These are phyloP conservation scores for Boletus pseudopeckii DNA, from an alignment of 768 basidiomycete genomes.

Conservation along the genomic window DNA sequence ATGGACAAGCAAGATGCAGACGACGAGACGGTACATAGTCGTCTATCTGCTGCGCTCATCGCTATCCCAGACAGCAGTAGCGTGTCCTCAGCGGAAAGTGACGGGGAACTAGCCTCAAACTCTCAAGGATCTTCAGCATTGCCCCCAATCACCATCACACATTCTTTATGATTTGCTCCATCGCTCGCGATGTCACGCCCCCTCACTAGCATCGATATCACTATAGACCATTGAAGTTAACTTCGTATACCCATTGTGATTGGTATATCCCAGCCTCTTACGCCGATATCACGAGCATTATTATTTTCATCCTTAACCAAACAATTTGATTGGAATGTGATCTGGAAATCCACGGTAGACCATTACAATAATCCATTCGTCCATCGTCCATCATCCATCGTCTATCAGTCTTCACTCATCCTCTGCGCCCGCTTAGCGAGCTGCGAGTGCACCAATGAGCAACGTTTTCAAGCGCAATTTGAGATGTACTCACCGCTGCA, in stretches of 20 bases:
- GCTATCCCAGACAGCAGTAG: slow-evolving; percentile 16
- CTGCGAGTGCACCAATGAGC: slow-evolving; percentile 35
- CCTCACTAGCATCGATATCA: slow-evolving; percentile 10
- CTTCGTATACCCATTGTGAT: slow-evolving; percentile 26
- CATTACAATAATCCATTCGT: background rate
- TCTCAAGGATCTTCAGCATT: slow-evolving; percentile 15
- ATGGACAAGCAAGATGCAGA: slow-evolving; percentile 25
- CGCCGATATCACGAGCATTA: slow-evolving; percentile 10
- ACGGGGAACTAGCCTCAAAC: slow-evolving; percentile 21
- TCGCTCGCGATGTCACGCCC: slow-evolving; percentile 3
- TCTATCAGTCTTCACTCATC: slow-evolving; percentile 44
- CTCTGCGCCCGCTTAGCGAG: slow-evolving; percentile 75
- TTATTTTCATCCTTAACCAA: slow-evolving; percentile 9
- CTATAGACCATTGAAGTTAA: slow-evolving; percentile 24
- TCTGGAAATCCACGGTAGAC: slow-evolving; percentile 2
- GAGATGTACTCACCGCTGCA: slow-evolving; percentile 58
- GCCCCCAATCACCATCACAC: slow-evolving; percentile 46
- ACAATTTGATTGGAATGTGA: slow-evolving; percentile 6
- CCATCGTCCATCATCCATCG: slow-evolving; percentile 20
- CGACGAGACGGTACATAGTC: slow-evolving; percentile 28
- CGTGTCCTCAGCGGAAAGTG: slow-evolving; percentile 26
- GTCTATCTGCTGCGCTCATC: slow-evolving; percentile 16
- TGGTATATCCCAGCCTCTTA: slow-evolving; percentile 12
- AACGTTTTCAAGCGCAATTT: background rate
- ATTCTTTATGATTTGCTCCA: slow-evolving; percentile 29